Conservation (phyloP, 2,329 filamentous ascomycete species). For the Juglanconis oblonga region DNA sequence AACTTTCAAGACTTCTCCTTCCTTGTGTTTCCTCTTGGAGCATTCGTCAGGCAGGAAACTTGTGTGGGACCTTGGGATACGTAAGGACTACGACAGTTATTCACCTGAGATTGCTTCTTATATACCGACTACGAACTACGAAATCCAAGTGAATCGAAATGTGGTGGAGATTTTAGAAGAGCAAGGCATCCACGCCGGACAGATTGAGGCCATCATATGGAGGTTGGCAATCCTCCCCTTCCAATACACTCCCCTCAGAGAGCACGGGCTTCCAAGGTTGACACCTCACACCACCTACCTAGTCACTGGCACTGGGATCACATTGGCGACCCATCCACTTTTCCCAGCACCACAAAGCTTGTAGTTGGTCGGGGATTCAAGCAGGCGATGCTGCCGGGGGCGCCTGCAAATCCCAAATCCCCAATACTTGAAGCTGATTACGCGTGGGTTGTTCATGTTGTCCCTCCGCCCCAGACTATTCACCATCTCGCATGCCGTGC, state of each 20-base stretch:
- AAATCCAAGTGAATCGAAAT: slow-evolving; percentile 25
- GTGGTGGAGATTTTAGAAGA: slow-evolving; percentile 23
- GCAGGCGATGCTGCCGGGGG: slow-evolving; percentile 36
- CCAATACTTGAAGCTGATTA: slow-evolving; percentile 28
- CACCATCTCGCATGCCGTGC: too few relatives aligned
- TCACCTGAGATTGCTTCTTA: slow-evolving; percentile 25
- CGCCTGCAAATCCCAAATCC: slow-evolving; percentile 30
- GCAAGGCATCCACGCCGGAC: neutral
- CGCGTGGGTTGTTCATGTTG: slow-evolving; percentile 4
- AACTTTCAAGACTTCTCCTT: slow-evolving; percentile 27
- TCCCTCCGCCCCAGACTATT: too few relatives aligned
- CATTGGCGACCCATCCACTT: slow-evolving; percentile 40
- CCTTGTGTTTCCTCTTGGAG: slow-evolving; percentile 19
- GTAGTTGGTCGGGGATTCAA: slow-evolving; percentile 46
- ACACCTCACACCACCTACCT: slow-evolving; percentile 18
- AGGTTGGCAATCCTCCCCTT: neutral
- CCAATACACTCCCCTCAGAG: neutral
- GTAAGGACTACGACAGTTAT: slow-evolving; percentile 28
- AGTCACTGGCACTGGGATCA: slow-evolving; percentile 44
- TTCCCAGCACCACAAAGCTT: slow-evolving; percentile 37
- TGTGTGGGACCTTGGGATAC: slow-evolving; percentile 29
- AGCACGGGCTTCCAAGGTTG: neutral
- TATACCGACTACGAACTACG: slow-evolving; percentile 26
- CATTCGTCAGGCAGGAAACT: slow-evolving; percentile 27
- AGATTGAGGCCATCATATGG: slow-evolving; percentile 7